Evolutionary conservation across 305 asterid species (phyloP).

Genomic region (Fraxinus greggii): DNA sequence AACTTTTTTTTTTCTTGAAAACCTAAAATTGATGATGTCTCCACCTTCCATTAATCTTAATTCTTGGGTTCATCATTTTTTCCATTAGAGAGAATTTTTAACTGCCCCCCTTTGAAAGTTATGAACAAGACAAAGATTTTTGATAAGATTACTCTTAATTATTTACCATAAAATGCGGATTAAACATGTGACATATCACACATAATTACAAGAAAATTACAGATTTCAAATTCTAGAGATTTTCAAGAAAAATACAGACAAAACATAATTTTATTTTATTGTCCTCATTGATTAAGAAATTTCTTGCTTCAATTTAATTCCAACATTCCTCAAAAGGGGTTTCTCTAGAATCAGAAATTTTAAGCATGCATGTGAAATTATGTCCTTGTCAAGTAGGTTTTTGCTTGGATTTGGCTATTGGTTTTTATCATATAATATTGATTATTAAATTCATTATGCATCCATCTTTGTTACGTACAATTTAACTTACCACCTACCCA

Average conservation of each 20-base stretch:
- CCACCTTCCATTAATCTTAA: slow-evolving; percentile 2
- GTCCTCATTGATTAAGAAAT: slow-evolving; percentile 7
- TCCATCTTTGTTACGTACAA: not conserved
- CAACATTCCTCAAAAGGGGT: slow-evolving; percentile 30
- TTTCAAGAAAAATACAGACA: slow-evolving; percentile 61
- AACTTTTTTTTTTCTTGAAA: not conserved
- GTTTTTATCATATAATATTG: slow-evolving; percentile 1
- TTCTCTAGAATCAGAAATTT: slow-evolving; percentile 16
- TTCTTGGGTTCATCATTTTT: not conserved
- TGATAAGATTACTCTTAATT: slow-evolving; percentile 22
- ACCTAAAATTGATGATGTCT: slow-evolving; percentile 2
- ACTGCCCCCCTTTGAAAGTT: slow-evolving; percentile 81
- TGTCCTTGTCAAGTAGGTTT: slow-evolving; percentile 18
- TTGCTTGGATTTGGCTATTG: slow-evolving; percentile 18
- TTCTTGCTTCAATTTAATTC: slow-evolving; percentile 9
- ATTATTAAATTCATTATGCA: not conserved
- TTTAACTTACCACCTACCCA: not conserved
- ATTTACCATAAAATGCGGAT: slow-evolving; percentile 52
- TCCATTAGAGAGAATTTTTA: slow-evolving; percentile 21
- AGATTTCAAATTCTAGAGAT: slow-evolving; percentile 57
- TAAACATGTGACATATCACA: slow-evolving; percentile 56
- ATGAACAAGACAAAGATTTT: slow-evolving; percentile 44
- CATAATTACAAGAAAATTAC: slow-evolving; percentile 30
- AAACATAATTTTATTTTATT: slow-evolving; percentile 34
- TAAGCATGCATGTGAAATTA: not conserved